These are phyloP conservation scores for Eimeria necatrix DNA, from an alignment of 169 alveolate species.

Conservation along the genomic window DNA sequence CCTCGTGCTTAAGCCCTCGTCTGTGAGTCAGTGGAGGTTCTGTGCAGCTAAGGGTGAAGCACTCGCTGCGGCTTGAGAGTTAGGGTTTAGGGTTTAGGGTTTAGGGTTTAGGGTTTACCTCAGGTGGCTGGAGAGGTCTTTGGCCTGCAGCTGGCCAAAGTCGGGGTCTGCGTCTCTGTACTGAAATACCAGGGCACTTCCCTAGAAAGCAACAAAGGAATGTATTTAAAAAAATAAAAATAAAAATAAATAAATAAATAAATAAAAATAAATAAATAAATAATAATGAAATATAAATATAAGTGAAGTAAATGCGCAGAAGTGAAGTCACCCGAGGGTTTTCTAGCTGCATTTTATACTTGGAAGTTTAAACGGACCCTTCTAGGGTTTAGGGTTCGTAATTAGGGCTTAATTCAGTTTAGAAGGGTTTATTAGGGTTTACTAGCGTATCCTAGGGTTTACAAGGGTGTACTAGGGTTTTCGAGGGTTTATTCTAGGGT, in stretches of 20 bases:
- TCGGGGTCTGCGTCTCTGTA: slow-evolving; percentile 92
- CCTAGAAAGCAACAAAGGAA: slow-evolving; percentile 68
- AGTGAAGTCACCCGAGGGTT: not conserved
- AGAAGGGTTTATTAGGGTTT: too few relatives aligned
- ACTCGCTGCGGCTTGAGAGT: not conserved
- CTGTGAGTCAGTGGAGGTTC: too few relatives aligned
- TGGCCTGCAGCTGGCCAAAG: slow-evolving; percentile 92
- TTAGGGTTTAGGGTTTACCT: slow-evolving; percentile 45
- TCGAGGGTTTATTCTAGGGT: too few relatives aligned
- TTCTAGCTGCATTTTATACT: not conserved
- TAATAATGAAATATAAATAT: not conserved
- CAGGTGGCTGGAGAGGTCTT: slow-evolving; percentile 87
- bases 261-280: not conserved
- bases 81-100: slow-evolving; percentile 25
- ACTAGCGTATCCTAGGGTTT: too few relatives aligned
- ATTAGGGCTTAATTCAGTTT: too few relatives aligned
- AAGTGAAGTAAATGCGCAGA: not conserved
- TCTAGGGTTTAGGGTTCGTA: not conserved
- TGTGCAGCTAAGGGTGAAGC: too few relatives aligned
- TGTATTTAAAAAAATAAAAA: not conserved
- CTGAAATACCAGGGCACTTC: slow-evolving; percentile 89
- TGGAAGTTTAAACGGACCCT: not conserved
- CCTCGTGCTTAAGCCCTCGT: too few relatives aligned
- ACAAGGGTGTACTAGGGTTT: too few relatives aligned
- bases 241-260: not conserved